Conservation (phyloP, 2,329 filamentous ascomycete species). For the Colletotrichum tofieldiae region DNA sequence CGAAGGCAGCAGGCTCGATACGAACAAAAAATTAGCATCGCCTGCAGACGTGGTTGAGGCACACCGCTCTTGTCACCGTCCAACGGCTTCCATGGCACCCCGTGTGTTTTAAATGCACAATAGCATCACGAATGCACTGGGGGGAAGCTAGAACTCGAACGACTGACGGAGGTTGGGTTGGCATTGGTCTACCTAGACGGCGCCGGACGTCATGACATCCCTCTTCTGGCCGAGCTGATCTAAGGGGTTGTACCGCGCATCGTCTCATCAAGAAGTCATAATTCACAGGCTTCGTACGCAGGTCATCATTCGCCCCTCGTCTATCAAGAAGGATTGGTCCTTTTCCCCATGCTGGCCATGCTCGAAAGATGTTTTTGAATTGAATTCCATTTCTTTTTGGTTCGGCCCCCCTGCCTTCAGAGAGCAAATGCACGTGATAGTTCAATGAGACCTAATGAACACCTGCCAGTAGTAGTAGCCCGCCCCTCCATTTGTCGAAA, state of each 20-base stretch:
- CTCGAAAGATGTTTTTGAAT: constrained; percentile 54
- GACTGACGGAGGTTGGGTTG: constrained; percentile 11
- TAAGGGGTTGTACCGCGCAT: constrained; percentile 12
- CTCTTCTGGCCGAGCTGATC: constrained; percentile 20
- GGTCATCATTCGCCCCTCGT: constrained; percentile 35
- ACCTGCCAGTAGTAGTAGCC: constrained; percentile 65
- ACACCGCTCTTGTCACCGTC: too few species aligned
- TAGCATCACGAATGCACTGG: not conserved
- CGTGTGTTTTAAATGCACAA: not conserved
- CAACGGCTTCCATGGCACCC: not conserved
- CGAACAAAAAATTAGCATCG: not conserved
- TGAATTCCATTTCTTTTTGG: constrained; percentile 47
- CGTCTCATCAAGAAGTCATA: constrained; percentile 40
- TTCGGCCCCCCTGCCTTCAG: constrained; percentile 59
- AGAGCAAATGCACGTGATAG: constrained; percentile 72
- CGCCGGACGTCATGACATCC: constrained; percentile 18
- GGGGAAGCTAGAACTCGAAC: not conserved
- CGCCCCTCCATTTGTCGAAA: constrained; percentile 58
- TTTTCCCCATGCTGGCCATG: constrained; percentile 30
- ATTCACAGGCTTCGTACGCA: constrained; percentile 41
- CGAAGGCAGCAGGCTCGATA: not conserved
- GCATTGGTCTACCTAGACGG: constrained; percentile 19
- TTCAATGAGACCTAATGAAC: constrained; percentile 75
- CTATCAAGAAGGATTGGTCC: constrained; percentile 32
- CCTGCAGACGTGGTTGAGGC: too few species aligned